Percentiles rank a stretch among this genome's conserved stretches.
These are phyloP conservation scores for Teratosphaeria epicoccoides DNA, from an alignment of 2,329 filamentous ascomycete genomes.

Conservation along the genomic window DNA sequence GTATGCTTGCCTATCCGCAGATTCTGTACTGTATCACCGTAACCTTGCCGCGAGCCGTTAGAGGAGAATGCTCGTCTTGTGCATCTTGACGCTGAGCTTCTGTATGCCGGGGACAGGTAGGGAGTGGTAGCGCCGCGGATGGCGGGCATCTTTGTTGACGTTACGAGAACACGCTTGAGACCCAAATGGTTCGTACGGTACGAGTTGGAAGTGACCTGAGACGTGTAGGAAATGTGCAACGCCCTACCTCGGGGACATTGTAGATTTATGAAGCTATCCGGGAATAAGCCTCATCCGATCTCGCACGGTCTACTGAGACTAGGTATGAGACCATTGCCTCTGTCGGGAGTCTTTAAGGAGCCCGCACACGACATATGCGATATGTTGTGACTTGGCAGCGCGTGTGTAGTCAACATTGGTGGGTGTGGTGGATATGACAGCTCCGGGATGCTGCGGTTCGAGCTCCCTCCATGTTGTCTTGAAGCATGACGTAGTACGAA, in stretches of 20 bases:
- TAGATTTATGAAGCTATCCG: neutral
- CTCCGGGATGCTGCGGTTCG: too few relatives aligned
- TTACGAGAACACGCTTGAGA: neutral
- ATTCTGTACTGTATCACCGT: conserved; percentile 54
- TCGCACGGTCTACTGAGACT: neutral
- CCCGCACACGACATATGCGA: too few relatives aligned
- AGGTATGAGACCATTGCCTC: neutral
- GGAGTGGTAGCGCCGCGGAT: neutral
- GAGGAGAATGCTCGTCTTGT: conserved; percentile 20
- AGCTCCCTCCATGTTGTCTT: too few relatives aligned
- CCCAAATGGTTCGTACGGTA: neutral
- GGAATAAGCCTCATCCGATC: conserved; percentile 2
- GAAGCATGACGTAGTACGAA: too few relatives aligned
- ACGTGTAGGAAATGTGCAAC: neutral
- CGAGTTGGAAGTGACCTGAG: neutral
- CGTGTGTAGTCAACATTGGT: too few relatives aligned
- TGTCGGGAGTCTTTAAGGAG: neutral
- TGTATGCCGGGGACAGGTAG: neutral
- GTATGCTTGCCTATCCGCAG: conserved; percentile 57
- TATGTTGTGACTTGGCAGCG: too few relatives aligned
- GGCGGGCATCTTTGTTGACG: neutral
- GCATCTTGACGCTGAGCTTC: neutral
- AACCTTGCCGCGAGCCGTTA: conserved; percentile 28
- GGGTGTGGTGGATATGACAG: too few relatives aligned
- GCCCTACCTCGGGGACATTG: neutral